Base-by-base conservation (phyloP, 2,329 filamentous ascomycete species). In the Ophiocordyceps camponoti-saundersi region DNA sequence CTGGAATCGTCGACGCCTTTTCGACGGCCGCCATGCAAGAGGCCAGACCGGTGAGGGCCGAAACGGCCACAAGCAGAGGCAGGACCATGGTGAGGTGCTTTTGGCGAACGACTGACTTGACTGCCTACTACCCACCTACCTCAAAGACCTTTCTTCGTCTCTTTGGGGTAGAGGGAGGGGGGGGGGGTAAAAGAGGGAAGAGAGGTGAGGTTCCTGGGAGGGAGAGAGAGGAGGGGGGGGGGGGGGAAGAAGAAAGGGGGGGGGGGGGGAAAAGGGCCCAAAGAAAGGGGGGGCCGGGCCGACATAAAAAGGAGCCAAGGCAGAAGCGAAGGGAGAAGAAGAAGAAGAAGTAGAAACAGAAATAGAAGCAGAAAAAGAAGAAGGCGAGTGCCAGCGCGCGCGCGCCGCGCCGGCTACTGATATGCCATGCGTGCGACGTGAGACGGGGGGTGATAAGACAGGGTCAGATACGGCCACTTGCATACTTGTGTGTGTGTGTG, bases 1-100 rank as follows among this genome's bases (percentile, higher is more conserved):
- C 47, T 13, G 62, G 59, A 5, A 63, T 48, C 20, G 49, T 42
- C 1, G 52, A 42, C 3, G 53, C 51, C n/a, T 58, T 51, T 45
- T 64, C 60, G 18, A 63, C 42, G 12, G 52, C 45, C 32, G 58
- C 47, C 12, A 52, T 51, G 44, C 53, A 51, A 11, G 51, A 48
- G 6, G 52, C 50, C 23, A 61, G 48, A 46, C 53, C 47, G 20
- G 53, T 55, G 47, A 62, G 47, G 41, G 54, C 54, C 47, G 46
- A 48, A 6, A 47, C 47, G n/a, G 45, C 41, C 41, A 50, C 47
- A 13, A 55, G 47, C 12, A 51, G 18, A 26, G 45, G 45, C 32
- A 48, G 40, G 22, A 47, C 47, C 53, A 53, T 54, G 21, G 32
- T 50, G 45, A 26, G 8, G 23, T 8, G 8, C 4, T 26, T 8